These are phyloP conservation scores for Aspergillus hortae DNA, from an alignment of 2,329 filamentous ascomycete species.

Conservation along the genomic window DNA sequence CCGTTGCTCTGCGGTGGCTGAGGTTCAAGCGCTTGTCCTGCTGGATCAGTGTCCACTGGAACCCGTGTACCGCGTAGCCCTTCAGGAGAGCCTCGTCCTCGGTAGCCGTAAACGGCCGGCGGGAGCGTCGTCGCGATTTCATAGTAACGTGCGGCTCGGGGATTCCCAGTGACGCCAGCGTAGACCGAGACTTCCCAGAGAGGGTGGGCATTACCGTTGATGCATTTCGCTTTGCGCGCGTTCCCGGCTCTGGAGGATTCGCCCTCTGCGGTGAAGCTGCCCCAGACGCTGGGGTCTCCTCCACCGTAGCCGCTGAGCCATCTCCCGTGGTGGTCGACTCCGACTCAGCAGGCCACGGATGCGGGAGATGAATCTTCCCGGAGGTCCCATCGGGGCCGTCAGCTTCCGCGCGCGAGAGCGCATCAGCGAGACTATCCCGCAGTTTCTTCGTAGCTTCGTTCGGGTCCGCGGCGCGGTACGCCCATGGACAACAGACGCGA, in stretches of 20 bases:
- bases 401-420: slow-evolving; percentile 29
- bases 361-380: slow-evolving; percentile 24
- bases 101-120: slow-evolving; percentile 52
- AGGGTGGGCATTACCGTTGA: slow-evolving; percentile 26
- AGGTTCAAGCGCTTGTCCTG: slow-evolving; percentile 53
- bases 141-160: slow-evolving; percentile 44
- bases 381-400: slow-evolving; percentile 19
- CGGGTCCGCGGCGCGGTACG: slow-evolving; percentile 38
- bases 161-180: slow-evolving; percentile 44
- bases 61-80: slow-evolving; percentile 58
- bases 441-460: slow-evolving; percentile 35
- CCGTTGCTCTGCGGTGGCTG: slow-evolving; percentile 51
- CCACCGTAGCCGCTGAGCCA: slow-evolving; percentile 12
- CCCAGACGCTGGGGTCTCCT: slow-evolving; percentile 17
- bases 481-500: slow-evolving; percentile 53
- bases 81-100: slow-evolving; percentile 58
- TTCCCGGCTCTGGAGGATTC: slow-evolving; percentile 9
- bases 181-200: slow-evolving; percentile 30
- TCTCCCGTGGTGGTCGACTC: slow-evolving; percentile 12
- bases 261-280: slow-evolving; percentile 16
- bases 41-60: slow-evolving; percentile 58
- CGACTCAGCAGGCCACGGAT: slow-evolving; percentile 19
- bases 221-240: slow-evolving; percentile 12
- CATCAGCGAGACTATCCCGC: slow-evolving; percentile 33
- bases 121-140: slow-evolving; percentile 50